Conservation (phyloP, 768 basidiomycete species). For the Mycena leptocephala region DNA sequence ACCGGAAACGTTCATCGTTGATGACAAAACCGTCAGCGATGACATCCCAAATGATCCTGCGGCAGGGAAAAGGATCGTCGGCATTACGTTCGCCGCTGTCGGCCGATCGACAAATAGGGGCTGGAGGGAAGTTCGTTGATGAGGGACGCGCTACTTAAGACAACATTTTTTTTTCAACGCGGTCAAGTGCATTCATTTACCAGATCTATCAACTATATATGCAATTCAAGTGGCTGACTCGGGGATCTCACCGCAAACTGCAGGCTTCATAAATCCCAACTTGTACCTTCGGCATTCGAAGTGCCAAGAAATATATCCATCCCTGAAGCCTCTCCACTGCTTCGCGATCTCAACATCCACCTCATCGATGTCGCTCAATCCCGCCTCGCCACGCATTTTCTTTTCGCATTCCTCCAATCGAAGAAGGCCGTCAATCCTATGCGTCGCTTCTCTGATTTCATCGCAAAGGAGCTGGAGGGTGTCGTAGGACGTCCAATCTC, state of each 20-base stretch:
- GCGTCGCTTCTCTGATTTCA: slow-evolving; percentile 6
- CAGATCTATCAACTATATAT: too few species aligned
- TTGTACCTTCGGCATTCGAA: slow-evolving; percentile 25
- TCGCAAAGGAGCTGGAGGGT: slow-evolving; percentile 14
- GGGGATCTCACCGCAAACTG: neutral
- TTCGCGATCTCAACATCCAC: slow-evolving; percentile 9
- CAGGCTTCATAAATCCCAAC: neutral
- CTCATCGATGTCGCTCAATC: neutral
- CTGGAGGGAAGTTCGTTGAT: too few species aligned
- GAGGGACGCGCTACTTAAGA: too few species aligned
- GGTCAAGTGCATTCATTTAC: too few species aligned
- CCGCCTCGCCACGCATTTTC: neutral
- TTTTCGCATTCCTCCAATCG: slow-evolving; percentile 16
- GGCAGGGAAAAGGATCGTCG: too few species aligned
- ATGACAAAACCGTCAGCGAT: too few species aligned
- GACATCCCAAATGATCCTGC: too few species aligned
- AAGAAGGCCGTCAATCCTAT: slow-evolving; percentile 14
- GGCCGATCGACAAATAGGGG: too few species aligned
- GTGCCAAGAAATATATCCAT: slow-evolving; percentile 30
- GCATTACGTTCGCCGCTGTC: too few species aligned
- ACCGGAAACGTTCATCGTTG: too few species aligned
- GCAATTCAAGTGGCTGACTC: neutral
- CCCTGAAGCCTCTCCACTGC: slow-evolving; percentile 26
- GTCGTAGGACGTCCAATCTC: slow-evolving; percentile 12
- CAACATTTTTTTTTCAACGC: too few species aligned